Percentiles rank a stretch among this genome's conserved stretches.
These are phyloP conservation scores for Globisporangium cystogenes DNA, from an alignment of 352 stramenopile species.

Conservation along the genomic window DNA sequence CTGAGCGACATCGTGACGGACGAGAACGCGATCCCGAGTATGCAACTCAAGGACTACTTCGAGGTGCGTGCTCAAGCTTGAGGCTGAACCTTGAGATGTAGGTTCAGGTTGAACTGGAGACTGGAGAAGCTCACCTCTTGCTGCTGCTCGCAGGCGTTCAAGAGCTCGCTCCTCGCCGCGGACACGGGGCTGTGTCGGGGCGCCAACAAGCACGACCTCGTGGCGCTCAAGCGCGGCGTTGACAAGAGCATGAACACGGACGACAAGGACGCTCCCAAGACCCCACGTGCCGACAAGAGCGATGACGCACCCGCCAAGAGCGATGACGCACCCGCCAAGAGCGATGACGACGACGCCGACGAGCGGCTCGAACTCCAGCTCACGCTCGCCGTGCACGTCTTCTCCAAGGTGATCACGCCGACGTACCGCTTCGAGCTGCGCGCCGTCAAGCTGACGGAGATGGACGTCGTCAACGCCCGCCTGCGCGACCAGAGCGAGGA, in stretches of 20 bases:
- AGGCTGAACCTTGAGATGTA: background rate
- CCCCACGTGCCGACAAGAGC: no score
- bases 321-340: background rate
- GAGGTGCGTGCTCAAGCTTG: no score
- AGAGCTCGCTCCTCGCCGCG: conserved; percentile 1
- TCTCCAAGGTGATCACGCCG: conserved; percentile 9
- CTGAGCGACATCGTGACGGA: conserved; percentile 2
- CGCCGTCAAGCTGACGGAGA: conserved; percentile 2
- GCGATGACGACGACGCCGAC: background rate
- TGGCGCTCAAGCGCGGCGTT: background rate
- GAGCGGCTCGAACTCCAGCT: background rate
- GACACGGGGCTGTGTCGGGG: background rate
- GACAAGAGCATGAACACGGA: background rate
- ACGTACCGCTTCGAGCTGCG: conserved; percentile 6
- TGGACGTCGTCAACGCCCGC: conserved; percentile 6
- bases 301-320: background rate
- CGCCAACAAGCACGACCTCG: conserved; percentile 3
- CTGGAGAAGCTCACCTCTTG: no score
- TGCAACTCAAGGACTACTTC: conserved; percentile 10
- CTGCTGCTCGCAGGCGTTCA: conserved; percentile 2
- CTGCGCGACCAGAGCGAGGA: conserved; percentile 9
- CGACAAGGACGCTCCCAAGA: background rate
- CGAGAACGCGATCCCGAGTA: conserved; percentile 2
- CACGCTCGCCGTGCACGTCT: conserved; percentile 3
- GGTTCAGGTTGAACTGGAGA: no score